phyloP scores from a whole-genome alignment of 2,329 filamentous ascomycete species.

The Phaeosphaeria sp. region DNA sequence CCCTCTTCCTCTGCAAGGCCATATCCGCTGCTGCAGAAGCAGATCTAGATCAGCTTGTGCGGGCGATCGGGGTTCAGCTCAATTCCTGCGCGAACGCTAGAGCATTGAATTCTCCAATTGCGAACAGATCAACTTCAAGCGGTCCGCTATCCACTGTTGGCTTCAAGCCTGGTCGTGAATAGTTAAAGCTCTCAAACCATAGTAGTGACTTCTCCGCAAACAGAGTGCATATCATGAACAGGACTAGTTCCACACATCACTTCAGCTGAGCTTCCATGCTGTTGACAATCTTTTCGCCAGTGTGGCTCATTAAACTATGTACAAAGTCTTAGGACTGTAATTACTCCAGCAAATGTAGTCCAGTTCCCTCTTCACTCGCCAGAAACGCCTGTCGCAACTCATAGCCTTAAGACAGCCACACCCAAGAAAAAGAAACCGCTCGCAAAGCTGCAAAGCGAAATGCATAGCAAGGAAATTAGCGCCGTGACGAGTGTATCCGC shows the following conservation, averaged over 20 bases:
- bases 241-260: not conserved
- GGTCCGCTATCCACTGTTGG: not conserved
- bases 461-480: not conserved
- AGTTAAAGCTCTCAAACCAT: not conserved
- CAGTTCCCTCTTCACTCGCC: not conserved
- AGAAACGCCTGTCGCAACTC: conserved; percentile 1
- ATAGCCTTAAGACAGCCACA: not conserved
- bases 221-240: not conserved
- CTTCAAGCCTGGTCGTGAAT: not conserved
- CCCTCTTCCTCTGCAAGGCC: not conserved
- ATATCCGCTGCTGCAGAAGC: not conserved
- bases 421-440: not conserved
- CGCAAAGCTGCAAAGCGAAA: not conserved
- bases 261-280: not conserved
- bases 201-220: not conserved
- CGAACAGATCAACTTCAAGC: not conserved
- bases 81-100: not conserved
- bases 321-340: not conserved
- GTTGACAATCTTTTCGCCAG: not conserved
- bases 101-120: not conserved
- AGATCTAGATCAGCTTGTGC: not conserved
- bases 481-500: not conserved
- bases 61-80: not conserved
- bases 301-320: conserved; percentile 6
- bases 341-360: conserved; percentile 2